Percentiles rank a stretch among this genome's conserved stretches.
Evolutionary conservation across 2,329 filamentous ascomycete genomes (phyloP).

Genomic region (Aureobasidium sp.): DNA sequence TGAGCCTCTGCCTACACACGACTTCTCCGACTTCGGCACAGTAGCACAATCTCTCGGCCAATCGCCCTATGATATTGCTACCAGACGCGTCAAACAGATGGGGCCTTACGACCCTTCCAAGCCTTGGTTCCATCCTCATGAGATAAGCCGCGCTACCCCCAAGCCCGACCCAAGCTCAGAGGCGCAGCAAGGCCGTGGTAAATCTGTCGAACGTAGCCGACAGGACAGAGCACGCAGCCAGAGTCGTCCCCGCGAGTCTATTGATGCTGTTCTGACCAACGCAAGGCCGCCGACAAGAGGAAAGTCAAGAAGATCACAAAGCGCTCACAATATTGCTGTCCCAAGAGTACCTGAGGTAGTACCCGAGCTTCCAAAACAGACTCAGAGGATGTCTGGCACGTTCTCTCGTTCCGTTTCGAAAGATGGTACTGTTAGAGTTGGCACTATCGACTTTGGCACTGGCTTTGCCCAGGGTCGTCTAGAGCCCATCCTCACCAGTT

Average conservation of each 20-base stretch:
- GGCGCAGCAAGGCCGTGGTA: constrained; percentile 7
- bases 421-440: constrained; percentile 3
- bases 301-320: constrained; percentile 6
- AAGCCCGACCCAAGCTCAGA: constrained; percentile 9
- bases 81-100: constrained; percentile 17
- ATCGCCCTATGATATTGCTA: constrained; percentile 40
- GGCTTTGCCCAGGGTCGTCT: constrained; percentile 12
- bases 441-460: constrained; percentile 14
- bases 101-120: constrained; percentile 12
- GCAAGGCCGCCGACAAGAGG: not conserved
- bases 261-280: not conserved
- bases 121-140: constrained; percentile 12
- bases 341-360: not conserved
- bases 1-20: constrained; percentile 19
- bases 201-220: not conserved
- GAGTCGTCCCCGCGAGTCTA: constrained; percentile 4
- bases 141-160: constrained; percentile 11
- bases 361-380: not conserved
- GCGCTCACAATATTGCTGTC: not conserved
- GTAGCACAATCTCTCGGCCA: constrained; percentile 36
- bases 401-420: constrained; percentile 6
- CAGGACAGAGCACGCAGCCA: constrained; percentile 1
- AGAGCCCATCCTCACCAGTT: constrained; percentile 3
- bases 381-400: not conserved
- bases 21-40: constrained; percentile 33